Evolutionary conservation across 2,329 filamentous ascomycete species (phyloP).

Genomic region (Cladophialophora carrionii): DNA sequence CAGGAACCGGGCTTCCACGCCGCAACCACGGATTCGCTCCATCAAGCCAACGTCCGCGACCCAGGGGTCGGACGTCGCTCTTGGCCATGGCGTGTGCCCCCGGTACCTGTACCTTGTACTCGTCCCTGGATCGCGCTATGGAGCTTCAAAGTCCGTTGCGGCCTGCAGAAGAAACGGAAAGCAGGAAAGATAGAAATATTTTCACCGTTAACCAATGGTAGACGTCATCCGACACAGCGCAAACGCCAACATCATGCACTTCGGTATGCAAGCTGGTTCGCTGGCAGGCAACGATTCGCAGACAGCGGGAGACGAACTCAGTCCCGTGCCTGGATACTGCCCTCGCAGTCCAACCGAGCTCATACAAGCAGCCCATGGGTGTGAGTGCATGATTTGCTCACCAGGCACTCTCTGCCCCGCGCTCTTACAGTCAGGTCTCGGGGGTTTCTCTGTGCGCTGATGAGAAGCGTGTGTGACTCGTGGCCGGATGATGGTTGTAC

Average conservation of each 20-base stretch:
- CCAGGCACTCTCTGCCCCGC: constrained; percentile 13
- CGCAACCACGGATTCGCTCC: constrained; percentile 21
- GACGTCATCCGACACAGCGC: constrained; percentile 10
- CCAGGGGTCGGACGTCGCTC: constrained; percentile 20
- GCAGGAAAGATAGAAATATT: constrained; percentile 7
- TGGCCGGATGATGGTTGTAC: constrained; percentile 12
- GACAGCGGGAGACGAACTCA: not conserved
- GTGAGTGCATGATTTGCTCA: constrained; percentile 9
- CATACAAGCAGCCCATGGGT: not conserved
- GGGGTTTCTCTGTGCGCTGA: constrained; percentile 21
- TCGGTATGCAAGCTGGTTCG: constrained; percentile 11
- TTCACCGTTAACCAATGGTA: constrained; percentile 2
- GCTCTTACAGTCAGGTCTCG: constrained; percentile 12
- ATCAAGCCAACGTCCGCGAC: constrained; percentile 12
- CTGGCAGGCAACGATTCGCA: constrained; percentile 13
- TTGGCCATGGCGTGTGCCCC: constrained; percentile 17
- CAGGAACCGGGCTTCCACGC: constrained; percentile 21
- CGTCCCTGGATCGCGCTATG: constrained; percentile 6
- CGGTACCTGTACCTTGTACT: constrained; percentile 21
- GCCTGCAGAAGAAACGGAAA: constrained; percentile 7
- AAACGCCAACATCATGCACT: constrained; percentile 7
- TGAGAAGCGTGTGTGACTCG: constrained; percentile 15
- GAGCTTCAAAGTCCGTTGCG: constrained; percentile 19
- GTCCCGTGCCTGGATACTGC: constrained; percentile 9
- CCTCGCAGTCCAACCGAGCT: constrained; percentile 18